Base-by-base conservation (phyloP, 495 filamentous ascomycete species). In the Chaetomium fimeti region DNA sequence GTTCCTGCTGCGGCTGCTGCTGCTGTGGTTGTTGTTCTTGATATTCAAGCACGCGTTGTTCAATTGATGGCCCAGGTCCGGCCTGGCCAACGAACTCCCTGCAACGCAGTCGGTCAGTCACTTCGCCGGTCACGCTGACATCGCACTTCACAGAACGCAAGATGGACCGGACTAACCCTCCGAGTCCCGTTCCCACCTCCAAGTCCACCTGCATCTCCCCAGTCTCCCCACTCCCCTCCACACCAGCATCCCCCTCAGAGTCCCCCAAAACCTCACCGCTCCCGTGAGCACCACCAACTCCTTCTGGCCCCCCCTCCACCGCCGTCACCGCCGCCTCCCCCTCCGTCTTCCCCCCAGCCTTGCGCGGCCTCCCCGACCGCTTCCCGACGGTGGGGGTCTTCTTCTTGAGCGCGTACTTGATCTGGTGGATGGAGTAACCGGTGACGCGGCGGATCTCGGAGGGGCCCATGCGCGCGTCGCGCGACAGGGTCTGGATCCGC, bases 351-450 rank as follows among this genome's bases (percentile, higher is more conserved):
- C 16, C 25, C 48, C 24, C 40, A 2, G n/a, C 18, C 61, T 59
- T 64, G n/a, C 55, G 49, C 2, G 55, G 62, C 42, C 62, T 32
- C 1, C 62, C 62, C 29, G 62, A 43, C 15, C 62, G 54, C 32
- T 38, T 43, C 16, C 62, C 62, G 1, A 64, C 22, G 13, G 62
- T 64, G 1, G 62, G 54, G 18, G 55, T 59, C 55, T 59, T 59
- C 47, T 64, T 64, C 45, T 64, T 64, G 43, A 64, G 42, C 18
- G 62, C 62, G 47, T 64, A 64, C 55, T 64, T 64, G 62, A 64
- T 45, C 55, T 64, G 62, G 54, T 64, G 29, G 32, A 64, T 51
- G 29, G 52, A 58, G 62, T 64, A 64, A 5, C 62, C 62, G 22
- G 62, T 64, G 29, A 64, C 24, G 20, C 36, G n/a, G 13, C 6